Conservation (phyloP, 78 protist genomes). For the Tieghemostelium lacteum region DNA sequence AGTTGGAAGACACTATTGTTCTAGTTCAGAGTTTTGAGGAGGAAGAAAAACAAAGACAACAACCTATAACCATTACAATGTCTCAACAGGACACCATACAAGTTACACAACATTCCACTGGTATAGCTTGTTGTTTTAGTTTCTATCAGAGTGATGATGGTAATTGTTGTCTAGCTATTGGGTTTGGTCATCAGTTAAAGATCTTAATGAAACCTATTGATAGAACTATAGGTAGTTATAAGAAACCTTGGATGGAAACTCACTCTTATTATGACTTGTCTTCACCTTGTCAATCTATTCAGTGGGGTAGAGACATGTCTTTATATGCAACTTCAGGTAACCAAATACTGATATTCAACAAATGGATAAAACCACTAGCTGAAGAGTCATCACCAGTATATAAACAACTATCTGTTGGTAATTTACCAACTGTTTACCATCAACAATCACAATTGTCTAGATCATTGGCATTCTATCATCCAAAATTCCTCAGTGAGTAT, state of each 20-base stretch:
- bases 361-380: conserved; percentile 36
- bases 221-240: conserved; percentile 46
- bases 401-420: neutral
- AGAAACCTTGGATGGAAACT: conserved; percentile 54
- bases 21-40: neutral
- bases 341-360: conserved; percentile 63
- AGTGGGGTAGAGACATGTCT: conserved; percentile 49
- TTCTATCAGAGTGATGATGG: conserved; percentile 27
- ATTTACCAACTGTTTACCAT: conserved; percentile 21
- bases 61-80: neutral
- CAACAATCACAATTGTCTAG: conserved; percentile 38
- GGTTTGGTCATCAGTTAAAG: conserved; percentile 3
- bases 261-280: conserved; percentile 24
- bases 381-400: neutral
- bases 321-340: conserved; percentile 49
- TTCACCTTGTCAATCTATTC: conserved; percentile 8
- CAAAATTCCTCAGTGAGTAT: conserved; percentile 51
- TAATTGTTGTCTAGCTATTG: conserved; percentile 7
- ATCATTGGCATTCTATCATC: conserved; percentile 69
- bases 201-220: conserved; percentile 33
- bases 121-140: conserved; percentile 12
- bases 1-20: conserved; percentile 51
- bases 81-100: neutral
- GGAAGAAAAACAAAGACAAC: neutral
- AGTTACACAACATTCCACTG: neutral